phyloP scores from a whole-genome alignment of 2,329 filamentous ascomycete genomes.

The Cladophialophora exuberans region DNA sequence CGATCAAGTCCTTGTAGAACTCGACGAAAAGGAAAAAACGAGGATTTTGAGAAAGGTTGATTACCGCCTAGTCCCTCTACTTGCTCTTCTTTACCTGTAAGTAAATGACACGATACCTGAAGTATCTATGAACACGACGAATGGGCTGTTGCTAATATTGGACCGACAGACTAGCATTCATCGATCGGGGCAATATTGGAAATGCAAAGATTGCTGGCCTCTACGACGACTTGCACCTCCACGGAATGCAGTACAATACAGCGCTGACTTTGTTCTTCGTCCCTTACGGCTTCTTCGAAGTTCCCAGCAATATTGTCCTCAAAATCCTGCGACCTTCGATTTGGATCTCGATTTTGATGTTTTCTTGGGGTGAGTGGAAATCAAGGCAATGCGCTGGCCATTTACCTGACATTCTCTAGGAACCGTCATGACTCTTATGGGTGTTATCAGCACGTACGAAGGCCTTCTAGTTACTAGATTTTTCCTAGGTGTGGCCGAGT shows the following conservation, averaged over 20 bases:
- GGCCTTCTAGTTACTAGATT: constrained; percentile 51
- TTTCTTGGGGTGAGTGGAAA: constrained; percentile 32
- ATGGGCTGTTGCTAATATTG: no score
- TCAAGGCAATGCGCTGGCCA: background rate
- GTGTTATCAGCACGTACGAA: constrained; percentile 44
- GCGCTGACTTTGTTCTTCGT: constrained; percentile 34
- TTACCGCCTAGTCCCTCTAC: constrained; percentile 45
- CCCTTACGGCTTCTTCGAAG: constrained; percentile 36
- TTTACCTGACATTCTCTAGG: constrained; percentile 28
- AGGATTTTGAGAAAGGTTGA: constrained; percentile 49
- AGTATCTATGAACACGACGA: no score
- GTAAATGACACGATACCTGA: constrained; percentile 42
- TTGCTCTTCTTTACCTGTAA: constrained; percentile 50
- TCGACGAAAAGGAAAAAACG: constrained; percentile 21
- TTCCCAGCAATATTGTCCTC: constrained; percentile 55
- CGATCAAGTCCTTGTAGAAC: constrained; percentile 15
- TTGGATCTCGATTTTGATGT: constrained; percentile 27
- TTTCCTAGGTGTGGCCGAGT: constrained; percentile 49
- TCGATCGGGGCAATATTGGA: constrained; percentile 51
- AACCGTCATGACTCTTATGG: constrained; percentile 52
- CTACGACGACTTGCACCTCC: constrained; percentile 48
- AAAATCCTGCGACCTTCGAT: constrained; percentile 35
- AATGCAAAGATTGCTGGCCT: constrained; percentile 52
- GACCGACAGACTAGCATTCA: constrained; percentile 27
- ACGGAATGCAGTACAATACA: constrained; percentile 43